Evolutionary conservation across 371 early-diverging fungal species (phyloP).

Genomic region (Sporodiniella umbellata): DNA sequence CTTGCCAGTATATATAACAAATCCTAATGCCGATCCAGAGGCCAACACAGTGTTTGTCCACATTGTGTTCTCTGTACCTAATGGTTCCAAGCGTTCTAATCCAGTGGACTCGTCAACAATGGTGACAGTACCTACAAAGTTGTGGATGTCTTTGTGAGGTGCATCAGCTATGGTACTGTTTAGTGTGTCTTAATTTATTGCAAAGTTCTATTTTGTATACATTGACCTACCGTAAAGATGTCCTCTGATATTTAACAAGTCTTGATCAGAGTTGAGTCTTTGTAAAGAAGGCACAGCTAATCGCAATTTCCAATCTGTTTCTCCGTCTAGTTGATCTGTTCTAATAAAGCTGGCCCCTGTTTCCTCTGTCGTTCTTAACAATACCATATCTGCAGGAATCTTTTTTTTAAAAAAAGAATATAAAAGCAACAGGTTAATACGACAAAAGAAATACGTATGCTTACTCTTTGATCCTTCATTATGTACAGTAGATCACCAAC

Average conservation of each 20-base stretch:
- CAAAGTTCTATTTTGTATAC: too few relatives aligned
- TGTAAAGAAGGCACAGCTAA: conserved; percentile 84
- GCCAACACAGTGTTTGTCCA: conserved; percentile 99
- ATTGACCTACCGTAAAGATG: conserved; percentile 71
- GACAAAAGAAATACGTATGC: not conserved
- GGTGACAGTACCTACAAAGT: conserved; percentile 87
- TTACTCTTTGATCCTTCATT: conserved; percentile 86
- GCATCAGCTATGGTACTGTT: conserved; percentile 73
- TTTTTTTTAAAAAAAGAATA: conserved; percentile 8
- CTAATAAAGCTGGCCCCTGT: conserved; percentile 95
- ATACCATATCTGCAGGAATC: conserved; percentile 91
- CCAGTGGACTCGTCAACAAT: conserved; percentile 46
- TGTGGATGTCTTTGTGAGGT: conserved; percentile 97
- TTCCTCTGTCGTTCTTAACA: conserved; percentile 84
- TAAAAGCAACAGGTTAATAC: not conserved
- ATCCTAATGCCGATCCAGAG: conserved; percentile 88
- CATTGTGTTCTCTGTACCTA: conserved; percentile 92
- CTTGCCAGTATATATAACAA: conserved; percentile 96
- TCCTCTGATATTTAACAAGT: conserved; percentile 59
- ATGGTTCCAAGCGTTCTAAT: conserved; percentile 57
- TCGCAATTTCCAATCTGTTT: conserved; percentile 99
- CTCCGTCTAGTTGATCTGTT: conserved; percentile 99
- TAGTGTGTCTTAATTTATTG: too few relatives aligned
- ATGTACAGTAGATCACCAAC: conserved; percentile 95
- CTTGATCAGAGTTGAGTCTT: conserved; percentile 58